Evolutionary conservation across 2,329 filamentous ascomycete genomes (phyloP), one percentile per base, ranked within the genome.

Genomic region (Nannizziopsis barbatae): DNA sequence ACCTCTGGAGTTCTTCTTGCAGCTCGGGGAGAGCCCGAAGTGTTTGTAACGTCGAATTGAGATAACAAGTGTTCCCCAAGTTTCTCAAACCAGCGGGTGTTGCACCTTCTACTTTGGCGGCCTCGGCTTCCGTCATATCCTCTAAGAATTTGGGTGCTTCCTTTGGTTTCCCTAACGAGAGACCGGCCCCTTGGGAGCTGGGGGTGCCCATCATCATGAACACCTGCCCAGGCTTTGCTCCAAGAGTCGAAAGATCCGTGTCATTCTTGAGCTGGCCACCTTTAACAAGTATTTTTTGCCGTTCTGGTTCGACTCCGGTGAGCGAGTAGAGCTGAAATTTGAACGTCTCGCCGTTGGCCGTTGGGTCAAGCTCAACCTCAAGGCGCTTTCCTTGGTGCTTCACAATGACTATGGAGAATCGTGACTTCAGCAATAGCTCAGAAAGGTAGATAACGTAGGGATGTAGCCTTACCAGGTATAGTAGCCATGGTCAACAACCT

Each of bases 131-230:
- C 20, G 86, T 93, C 90, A 98, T 95, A 65, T 98, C 92, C 68
- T 98, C 92, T 54, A 94, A 70, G 60, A 98, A 98, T 67, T 85
- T 92, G 61, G 89, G 75, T 57, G 78, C 75, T 61, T 93, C 83
- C 62, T 83, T 85, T 30, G 92, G 92, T 46, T 73, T 71, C 45
- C 83, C 80, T 51, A 82, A 73, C 27, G 85, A 73, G 15, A 68
- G 74, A 12, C 71, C 67, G 31, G 68, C 71, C 37, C 75, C 75
- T 44, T 77, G 80, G 11, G 78, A 80, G 15, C 84, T 81, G 3
- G 90, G 84, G 2, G 86, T 92, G 33, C 93, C 93, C 77, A 98
- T 86, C 84, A 98, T 93, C 81, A 95, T 94, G 65, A 98, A 85
- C 17, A 74, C 77, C 66, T 94, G 86, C 49, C 84, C 84, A 31